phyloP scores from a whole-genome alignment of 2,329 filamentous ascomycete species.

The Cytospora mali region DNA sequence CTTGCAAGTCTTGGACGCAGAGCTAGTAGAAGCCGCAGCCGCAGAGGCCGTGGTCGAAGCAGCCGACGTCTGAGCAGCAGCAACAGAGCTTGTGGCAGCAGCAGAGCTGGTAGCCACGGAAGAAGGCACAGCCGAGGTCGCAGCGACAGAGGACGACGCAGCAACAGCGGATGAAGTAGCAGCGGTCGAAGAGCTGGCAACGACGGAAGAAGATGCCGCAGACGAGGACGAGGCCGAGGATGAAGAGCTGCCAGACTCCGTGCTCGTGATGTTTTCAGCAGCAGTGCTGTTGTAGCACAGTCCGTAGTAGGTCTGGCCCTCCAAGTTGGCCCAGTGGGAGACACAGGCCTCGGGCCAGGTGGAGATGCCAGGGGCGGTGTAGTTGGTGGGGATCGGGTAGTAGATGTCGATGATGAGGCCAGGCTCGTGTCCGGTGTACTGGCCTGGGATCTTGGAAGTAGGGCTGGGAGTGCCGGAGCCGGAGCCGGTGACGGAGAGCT shows the following conservation, averaged over 20 bases:
- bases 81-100: background rate
- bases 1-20: slow-evolving; percentile 14
- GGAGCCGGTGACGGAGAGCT: slow-evolving; percentile 39
- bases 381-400: slow-evolving; percentile 40
- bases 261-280: slow-evolving; percentile 16
- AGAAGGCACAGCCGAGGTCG: background rate
- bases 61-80: slow-evolving; percentile 1
- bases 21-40: slow-evolving; percentile 3
- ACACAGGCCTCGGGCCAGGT: slow-evolving; percentile 40
- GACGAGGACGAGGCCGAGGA: slow-evolving; percentile 1
- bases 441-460: slow-evolving; percentile 39
- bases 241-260: background rate
- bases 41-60: background rate
- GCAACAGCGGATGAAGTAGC: no score
- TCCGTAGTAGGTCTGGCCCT: slow-evolving; percentile 32
- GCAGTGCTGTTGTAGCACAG: slow-evolving; percentile 11
- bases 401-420: slow-evolving; percentile 41
- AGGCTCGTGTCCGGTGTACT: slow-evolving; percentile 38
- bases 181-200: background rate
- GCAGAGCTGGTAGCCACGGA: background rate
- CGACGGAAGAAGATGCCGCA: background rate
- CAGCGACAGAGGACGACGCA: background rate
- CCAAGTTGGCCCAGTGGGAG: slow-evolving; percentile 43
- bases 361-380: slow-evolving; percentile 39
- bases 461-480: slow-evolving; percentile 36